These are phyloP conservation scores for Suhomyces bolitotheri DNA, from an alignment of 1,139 yeast species.

Conservation along the genomic window DNA sequence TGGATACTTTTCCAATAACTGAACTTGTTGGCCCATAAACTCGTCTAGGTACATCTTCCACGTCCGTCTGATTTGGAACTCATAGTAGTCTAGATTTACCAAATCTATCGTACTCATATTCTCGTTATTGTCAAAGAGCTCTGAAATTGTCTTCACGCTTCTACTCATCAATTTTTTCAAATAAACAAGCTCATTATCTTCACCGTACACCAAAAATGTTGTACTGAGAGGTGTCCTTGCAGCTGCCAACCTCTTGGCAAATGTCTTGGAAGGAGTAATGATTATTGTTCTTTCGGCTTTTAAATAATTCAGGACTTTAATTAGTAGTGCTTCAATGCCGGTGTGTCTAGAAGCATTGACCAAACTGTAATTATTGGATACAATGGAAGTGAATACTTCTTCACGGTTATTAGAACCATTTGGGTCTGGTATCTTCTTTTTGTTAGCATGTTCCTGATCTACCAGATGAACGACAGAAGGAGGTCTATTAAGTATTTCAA, in stretches of 20 bases:
- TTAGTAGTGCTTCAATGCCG: conserved; percentile 5
- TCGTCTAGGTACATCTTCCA: conserved; percentile 13
- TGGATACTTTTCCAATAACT: conserved; percentile 9
- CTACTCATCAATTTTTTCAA: neutral
- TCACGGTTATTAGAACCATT: too few relatives aligned
- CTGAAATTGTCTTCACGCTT: conserved; percentile 6
- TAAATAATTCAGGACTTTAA: neutral
- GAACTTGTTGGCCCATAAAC: neutral
- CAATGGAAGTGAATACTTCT: conserved; percentile 1
- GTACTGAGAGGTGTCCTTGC: neutral
- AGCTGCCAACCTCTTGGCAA: conserved; percentile 1
- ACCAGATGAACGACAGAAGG: too few relatives aligned
- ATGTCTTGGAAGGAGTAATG: conserved; percentile 22
- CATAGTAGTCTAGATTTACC: conserved; percentile 12
- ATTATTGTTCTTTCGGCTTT: conserved; percentile 33
- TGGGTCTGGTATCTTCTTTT: too few relatives aligned
- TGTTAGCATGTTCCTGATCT: too few relatives aligned
- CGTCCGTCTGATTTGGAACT: conserved; percentile 11
- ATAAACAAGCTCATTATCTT: conserved; percentile 5
- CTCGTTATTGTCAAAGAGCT: conserved; percentile 12
- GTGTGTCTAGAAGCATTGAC: conserved; percentile 2
- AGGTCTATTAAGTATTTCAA: too few relatives aligned
- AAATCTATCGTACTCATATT: conserved; percentile 8
- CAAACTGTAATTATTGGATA: conserved; percentile 7
- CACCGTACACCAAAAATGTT: conserved; percentile 3